Evolutionary conservation across 139 green algal species (phyloP), one percentile per base, ranked within the genome.

Genomic region (Zygnema circumcarinatum): DNA sequence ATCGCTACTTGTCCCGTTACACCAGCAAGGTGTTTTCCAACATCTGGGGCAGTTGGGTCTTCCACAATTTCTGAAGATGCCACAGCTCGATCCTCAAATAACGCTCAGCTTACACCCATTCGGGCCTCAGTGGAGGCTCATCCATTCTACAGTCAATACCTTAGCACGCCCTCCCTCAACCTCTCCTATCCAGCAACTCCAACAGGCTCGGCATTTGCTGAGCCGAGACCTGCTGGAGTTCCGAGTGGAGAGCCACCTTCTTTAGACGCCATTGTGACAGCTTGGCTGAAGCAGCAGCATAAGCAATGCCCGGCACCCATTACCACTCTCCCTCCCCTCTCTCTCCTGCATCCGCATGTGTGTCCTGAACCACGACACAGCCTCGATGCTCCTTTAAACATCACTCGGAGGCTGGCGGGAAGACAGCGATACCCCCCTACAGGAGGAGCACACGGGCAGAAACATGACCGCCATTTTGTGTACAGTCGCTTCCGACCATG

Each of bases 281-380:
- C 88, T 11, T 94, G 94, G 85, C 92, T 97, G 35, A 90, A 92
- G 85, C 92, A 95, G 67, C 94, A 96, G 92, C 94, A 96, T 89
- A 62, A 89, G 25, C 84, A 91, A 56, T 91, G 90, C n/a, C 67
- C 84, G 2, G 84, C 86, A 2, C 94, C 94, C 1, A 92, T 95
- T 7, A 91, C 93, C 38, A 90, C 92, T 16, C 90, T 96, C 54
- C 93, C 94, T 1, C 91, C 93, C 16, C 90, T 97, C 31, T 94
- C 92, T 21, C 62, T 93, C 74, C 67, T 91, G 16, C 82, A 90
- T 42, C 87, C 90, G 1, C 90, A 93, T 68, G 40, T 52, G 2
- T 93, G 90, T 74, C 90, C 85, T 21, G 42, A 90, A 52, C 86
- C 90, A 31, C n/a, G 20, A 31, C 89, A 86, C 31, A 40, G 81